Base-by-base conservation (phyloP, 805 yeast genomes). In the Pachysolen tannophilus region DNA sequence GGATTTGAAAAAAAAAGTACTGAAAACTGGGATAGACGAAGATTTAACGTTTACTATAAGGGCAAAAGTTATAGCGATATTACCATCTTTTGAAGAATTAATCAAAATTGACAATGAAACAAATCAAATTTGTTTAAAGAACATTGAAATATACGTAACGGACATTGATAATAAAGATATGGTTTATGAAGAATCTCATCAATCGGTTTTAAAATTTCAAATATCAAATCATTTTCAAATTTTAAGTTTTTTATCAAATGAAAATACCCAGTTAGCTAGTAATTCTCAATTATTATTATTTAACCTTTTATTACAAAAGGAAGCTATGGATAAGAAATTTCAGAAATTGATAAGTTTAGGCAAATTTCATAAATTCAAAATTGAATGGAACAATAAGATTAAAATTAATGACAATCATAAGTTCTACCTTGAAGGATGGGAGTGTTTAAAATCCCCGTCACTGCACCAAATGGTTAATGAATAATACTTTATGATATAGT, bases 151-250 rank as follows among this genome's bases (percentile, higher is more conserved):
- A 3, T 28, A 20, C n/a, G 11, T 37, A 7, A 8, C 11, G 7
- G 36, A 37, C 15, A 16, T 14, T 2, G 6, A 8, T 5, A 15
- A 19, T 8, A 11, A 24, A 5, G 8, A 11, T n/a, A 8, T 37
- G 26, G n/a, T n/a, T n/a, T n/a, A n/a, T n/a, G n/a, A n/a, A n/a
- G n/a, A n/a, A n/a, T n/a, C n/a, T n/a, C n/a, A n/a, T n/a, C n/a
- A n/a, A n/a, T n/a, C n/a, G n/a, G n/a, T n/a, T n/a, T n/a, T n/a
- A n/a, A 29, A 33, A 20, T 20, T 33, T 13, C 24, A 28, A 10
- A 20, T 37, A 7, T 37, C 40, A 3, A 29, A 37, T 10, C 32
- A 37, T 16, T 25, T 32, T 6, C 27, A 26, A 8, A 33, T 37
- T 10, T 26, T 33, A 7, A 28, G 26, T 18, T 37, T 37, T 20